A percentile compares a stretch with the other conserved stretches of the same genome.
Conservation (phyloP, 805 yeast species). For the Starmerella kuoi region DNA sequence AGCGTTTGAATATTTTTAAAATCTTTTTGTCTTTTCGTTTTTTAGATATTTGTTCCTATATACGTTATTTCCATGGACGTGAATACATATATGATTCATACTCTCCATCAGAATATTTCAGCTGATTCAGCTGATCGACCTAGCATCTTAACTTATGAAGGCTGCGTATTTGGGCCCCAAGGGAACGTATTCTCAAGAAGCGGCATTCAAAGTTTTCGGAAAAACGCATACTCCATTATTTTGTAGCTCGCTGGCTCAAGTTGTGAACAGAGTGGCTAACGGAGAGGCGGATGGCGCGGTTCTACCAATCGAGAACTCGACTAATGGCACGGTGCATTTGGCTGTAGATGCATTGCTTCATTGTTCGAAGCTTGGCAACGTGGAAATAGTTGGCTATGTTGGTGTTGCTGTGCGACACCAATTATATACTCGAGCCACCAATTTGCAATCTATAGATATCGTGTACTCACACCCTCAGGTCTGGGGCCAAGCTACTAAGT, state of each 20-base stretch:
- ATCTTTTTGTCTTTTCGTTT: too few relatives aligned
- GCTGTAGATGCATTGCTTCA: constrained; percentile 65
- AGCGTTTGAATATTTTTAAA: too few relatives aligned
- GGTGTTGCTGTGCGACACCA: constrained; percentile 75
- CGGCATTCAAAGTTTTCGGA: constrained; percentile 22
- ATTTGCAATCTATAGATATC: constrained; percentile 37
- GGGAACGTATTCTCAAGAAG: constrained; percentile 91
- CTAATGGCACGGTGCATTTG: constrained; percentile 84
- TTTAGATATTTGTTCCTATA: too few relatives aligned
- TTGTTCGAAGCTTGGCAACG: constrained; percentile 22
- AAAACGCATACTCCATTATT: constrained; percentile 21
- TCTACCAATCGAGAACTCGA: constrained; percentile 86
- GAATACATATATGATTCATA: too few relatives aligned
- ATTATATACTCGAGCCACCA: constrained; percentile 37
- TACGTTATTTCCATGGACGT: too few relatives aligned
- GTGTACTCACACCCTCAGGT: constrained; percentile 94
- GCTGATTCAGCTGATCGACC: too few relatives aligned
- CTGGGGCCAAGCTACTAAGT: constrained; percentile 79
- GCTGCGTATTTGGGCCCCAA: constrained; percentile 72
- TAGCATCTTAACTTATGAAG: constrained; percentile 9
- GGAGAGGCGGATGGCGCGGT: constrained; percentile 53
- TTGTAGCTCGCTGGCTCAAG: constrained; percentile 33
- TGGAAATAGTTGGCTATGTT: constrained; percentile 61
- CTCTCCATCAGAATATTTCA: too few relatives aligned
- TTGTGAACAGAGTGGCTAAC: constrained; percentile 44